These are phyloP conservation scores for Vitis riparia DNA, from an alignment of 164 flowering plant species.

Conservation along the genomic window DNA sequence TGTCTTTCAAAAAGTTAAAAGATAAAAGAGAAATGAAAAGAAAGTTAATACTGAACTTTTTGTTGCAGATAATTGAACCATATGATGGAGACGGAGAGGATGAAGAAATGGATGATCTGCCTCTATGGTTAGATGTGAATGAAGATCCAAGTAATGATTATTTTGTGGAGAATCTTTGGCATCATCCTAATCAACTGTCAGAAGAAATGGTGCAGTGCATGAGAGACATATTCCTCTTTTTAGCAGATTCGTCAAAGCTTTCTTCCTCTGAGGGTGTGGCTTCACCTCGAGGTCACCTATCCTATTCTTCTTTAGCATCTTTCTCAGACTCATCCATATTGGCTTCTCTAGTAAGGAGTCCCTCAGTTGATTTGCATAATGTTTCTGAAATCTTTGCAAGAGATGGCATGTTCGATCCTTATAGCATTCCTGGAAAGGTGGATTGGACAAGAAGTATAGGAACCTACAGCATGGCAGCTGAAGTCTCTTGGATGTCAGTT, in stretches of 20 bases:
- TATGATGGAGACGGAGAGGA: neutral
- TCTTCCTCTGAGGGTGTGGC: slow-evolving; percentile 21
- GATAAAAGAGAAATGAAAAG: no score
- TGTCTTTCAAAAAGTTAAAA: no score
- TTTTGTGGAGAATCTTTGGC: slow-evolving; percentile 25
- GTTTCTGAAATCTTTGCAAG: slow-evolving; percentile 18
- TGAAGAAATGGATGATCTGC: neutral
- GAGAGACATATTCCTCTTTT: slow-evolving; percentile 40
- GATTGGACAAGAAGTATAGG: slow-evolving; percentile 33
- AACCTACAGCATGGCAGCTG: slow-evolving; percentile 33
- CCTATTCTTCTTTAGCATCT: slow-evolving; percentile 32
- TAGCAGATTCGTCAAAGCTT: slow-evolving; percentile 39
- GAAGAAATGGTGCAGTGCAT: slow-evolving; percentile 52
- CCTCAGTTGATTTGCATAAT: slow-evolving; percentile 20
- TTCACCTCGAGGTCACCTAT: slow-evolving; percentile 38
- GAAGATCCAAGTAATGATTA: slow-evolving; percentile 12
- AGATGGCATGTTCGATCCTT: slow-evolving; percentile 33
- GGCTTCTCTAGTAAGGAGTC: slow-evolving; percentile 13
- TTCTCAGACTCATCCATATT: slow-evolving; percentile 26
- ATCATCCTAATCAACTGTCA: slow-evolving; percentile 41
- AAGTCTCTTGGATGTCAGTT: slow-evolving; percentile 51
- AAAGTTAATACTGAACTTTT: neutral
- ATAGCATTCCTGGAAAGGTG: slow-evolving; percentile 32
- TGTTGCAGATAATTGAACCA: slow-evolving; percentile 12
- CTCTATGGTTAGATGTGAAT: neutral